Base-by-base conservation (phyloP, 1,284 basidiomycete genomes). In the Apiotrichum porosum region DNA sequence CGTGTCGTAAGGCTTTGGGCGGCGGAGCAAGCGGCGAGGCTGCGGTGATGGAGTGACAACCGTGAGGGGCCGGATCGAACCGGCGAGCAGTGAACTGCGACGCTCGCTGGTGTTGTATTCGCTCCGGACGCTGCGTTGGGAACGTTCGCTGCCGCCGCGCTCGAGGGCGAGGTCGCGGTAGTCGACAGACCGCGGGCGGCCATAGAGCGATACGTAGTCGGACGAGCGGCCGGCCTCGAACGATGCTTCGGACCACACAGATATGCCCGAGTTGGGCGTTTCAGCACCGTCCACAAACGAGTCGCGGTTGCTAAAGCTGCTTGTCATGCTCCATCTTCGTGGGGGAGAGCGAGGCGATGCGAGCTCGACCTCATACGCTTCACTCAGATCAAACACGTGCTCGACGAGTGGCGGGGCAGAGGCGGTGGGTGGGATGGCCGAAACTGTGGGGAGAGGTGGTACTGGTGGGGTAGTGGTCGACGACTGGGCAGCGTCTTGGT, bases 161-260 rank as follows among this genome's bases (percentile, higher is more conserved):
- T n/a, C 3, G 42, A 22, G n/a, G n/a, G n/a, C 23, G 42, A 37
- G 26, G 17, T 18, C n/a, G 42, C 4, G 42, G n/a, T 17, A 40
- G 41, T 32, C 9, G 36, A 37, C 18, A 33, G 9, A 49, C 22
- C 36, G 19, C 2, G 40, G 18, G 9, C 47, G 44, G 26, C 54
- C 54, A 19, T 55, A 55, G 9, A 51, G 30, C 9, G 23, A 18
- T 3, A 55, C 33, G 37, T 51, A 55, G 47, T 55, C 54, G 18
- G 49, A 38, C 0, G 47, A 17, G n/a, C 54, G 49, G 9, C 47
- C 54, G 9, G 39, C 41, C 37, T 55, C 54, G 19, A 55, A 55
- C 33, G 43, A 46, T n/a, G 50, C 42, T 31, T 55, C 54, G 19
- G 41, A 42, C 6, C 32, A 18, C 14, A 23, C 4, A 21, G 40